Conservation (phyloP, 2,329 filamentous ascomycete genomes). For the Lecanoromycetidae sp. region DNA sequence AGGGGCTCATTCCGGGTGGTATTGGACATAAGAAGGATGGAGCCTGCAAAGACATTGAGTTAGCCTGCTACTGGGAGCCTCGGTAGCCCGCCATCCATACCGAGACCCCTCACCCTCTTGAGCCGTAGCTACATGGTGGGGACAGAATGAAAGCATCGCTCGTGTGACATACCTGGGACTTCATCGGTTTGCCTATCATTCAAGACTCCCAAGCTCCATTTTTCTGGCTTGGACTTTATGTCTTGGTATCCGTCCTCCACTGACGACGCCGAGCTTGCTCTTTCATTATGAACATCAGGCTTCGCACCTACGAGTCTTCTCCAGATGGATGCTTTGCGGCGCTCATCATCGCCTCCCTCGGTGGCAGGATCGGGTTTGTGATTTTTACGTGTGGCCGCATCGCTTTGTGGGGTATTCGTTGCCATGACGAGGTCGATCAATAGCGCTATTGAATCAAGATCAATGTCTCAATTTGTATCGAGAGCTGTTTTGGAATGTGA, state of each 20-base stretch:
- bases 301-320: not conserved
- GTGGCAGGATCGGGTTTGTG: not conserved
- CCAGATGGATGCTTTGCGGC: conserved; percentile 3
- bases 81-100: not conserved
- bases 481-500: not conserved
- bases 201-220: conserved; percentile 62
- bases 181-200: conserved; percentile 72
- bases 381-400: not conserved
- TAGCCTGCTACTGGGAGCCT: conserved; percentile 1
- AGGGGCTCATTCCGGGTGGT: conserved; percentile 51
- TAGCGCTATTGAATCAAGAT: no score
- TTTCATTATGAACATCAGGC: not conserved
- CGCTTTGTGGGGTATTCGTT: not conserved
- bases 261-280: conserved; percentile 3
- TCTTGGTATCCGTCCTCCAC: conserved; percentile 10
- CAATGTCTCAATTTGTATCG: no score
- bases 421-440: not conserved
- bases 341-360: not conserved
- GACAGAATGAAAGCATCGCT: not conserved
- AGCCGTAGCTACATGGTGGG: not conserved
- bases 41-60: conserved; percentile 33
- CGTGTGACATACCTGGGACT: conserved; percentile 54
- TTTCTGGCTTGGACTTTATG: conserved; percentile 22
- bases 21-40: conserved; percentile 47
- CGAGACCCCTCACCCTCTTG: not conserved